phyloP scores from a whole-genome alignment of 805 yeast species.

The Hanseniaspora thailandica region DNA sequence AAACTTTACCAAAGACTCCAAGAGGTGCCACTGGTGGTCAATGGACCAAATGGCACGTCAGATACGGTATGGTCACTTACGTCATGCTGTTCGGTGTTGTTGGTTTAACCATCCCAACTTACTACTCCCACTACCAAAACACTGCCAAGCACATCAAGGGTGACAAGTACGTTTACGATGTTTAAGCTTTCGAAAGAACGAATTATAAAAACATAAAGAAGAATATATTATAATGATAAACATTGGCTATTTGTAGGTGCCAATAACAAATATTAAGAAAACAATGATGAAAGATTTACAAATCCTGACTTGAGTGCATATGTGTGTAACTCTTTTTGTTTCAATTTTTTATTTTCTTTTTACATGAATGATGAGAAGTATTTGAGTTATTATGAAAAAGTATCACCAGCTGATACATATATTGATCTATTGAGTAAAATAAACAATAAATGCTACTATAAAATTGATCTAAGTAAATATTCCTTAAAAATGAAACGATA shows the following conservation, averaged over 20 bases:
- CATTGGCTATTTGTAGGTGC: neutral
- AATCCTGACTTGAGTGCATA: too few relatives aligned
- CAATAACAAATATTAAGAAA: neutral
- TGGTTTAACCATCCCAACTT: slow-evolving; percentile 14
- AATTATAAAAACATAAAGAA: too few relatives aligned
- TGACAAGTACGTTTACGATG: slow-evolving; percentile 14
- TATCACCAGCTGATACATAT: too few relatives aligned
- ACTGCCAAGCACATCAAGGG: slow-evolving; percentile 14
- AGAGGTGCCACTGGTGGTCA: slow-evolving; percentile 61
- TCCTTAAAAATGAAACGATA: neutral
- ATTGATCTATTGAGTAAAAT: too few relatives aligned
- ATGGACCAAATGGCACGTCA: slow-evolving; percentile 51
- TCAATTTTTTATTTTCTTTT: neutral
- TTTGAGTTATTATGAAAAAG: too few relatives aligned
- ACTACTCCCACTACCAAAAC: slow-evolving; percentile 15
- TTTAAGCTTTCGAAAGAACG: neutral
- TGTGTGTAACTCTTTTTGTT: neutral
- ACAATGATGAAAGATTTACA: too few relatives aligned
- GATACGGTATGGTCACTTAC: slow-evolving; percentile 13
- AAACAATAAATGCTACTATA: neutral
- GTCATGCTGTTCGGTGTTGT: slow-evolving; percentile 12
- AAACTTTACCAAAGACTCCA: slow-evolving; percentile 82
- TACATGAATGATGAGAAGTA: too few relatives aligned
- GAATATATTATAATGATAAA: neutral
- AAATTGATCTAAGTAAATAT: neutral